Base-by-base conservation (phyloP, 2,329 filamentous ascomycete genomes). In the Lithohypha guttulata region DNA sequence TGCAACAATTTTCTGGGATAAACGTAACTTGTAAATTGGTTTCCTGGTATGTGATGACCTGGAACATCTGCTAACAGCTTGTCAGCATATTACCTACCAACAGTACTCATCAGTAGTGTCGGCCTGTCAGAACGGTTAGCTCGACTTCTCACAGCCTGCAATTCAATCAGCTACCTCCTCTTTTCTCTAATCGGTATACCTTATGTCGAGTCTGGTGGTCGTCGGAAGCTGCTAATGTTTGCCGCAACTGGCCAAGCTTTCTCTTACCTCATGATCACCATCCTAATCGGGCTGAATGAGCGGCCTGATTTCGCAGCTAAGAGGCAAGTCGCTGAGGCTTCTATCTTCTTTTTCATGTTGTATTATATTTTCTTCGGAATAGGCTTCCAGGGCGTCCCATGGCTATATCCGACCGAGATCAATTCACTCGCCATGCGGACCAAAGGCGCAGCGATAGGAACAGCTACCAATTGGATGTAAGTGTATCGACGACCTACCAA, bases 161-260 rank as follows among this genome's bases (percentile, higher is more conserved):
- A 70, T 45, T 61, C 61, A 2, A 62, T 69, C 13, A 62, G 59
- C 13, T 71, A 70, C 45, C 58, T 71, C 1, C 51, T 70, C 19
- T 69, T 68, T 51, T 62, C 63, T 1, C 52, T 62, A 8, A 61
- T 69, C 23, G 64, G 60, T 1, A 66, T 70, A 9, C 59, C 62
- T 0, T 61, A 65, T 36, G 62, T 72, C 19, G 69, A 73, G 45
- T 55, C 61, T 51, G 67, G 68, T 46, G 74, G 73, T 13, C 65
- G 73, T 4, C 61, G 74, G 6, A 75, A 73, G 51, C 61, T 77
- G 54, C 72, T 78, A 66, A 65, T 77, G 53, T 75, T 68, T 50
- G 66, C 69, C 1, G 66, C 69, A 0, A 59, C 62, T 2, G 69
- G 70, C 1, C 71, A 74, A 54, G 64, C 59, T 41, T 57, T 71